Evolutionary conservation across 2,329 filamentous ascomycete species (phyloP).

Genomic region (Pyrenophora graminea): DNA sequence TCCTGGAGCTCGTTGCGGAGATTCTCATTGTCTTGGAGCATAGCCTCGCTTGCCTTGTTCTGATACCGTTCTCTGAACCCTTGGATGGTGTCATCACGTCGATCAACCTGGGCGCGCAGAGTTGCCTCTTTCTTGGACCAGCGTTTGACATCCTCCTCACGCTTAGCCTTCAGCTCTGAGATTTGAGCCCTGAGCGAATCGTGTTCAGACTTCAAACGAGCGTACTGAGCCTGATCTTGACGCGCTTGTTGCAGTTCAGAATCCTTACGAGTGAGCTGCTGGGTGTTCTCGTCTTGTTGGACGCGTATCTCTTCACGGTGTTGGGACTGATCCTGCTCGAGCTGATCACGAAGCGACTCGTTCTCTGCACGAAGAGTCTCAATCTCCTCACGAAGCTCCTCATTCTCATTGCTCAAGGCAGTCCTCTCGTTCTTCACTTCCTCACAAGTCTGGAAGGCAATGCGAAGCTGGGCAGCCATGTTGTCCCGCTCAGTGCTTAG

Average conservation of each 20-base stretch:
- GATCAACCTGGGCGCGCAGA: slow-evolving; percentile 39
- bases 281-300: slow-evolving; percentile 45
- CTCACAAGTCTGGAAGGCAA: slow-evolving; percentile 63
- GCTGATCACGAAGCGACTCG: slow-evolving; percentile 39
- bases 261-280: slow-evolving; percentile 40
- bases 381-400: slow-evolving; percentile 43
- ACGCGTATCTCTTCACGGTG: slow-evolving; percentile 44
- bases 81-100: slow-evolving; percentile 47
- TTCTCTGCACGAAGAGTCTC: slow-evolving; percentile 43
- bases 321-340: slow-evolving; percentile 40
- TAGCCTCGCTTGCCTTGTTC: slow-evolving; percentile 45
- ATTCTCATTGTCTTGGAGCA: slow-evolving; percentile 48
- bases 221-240: slow-evolving; percentile 44
- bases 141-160: slow-evolving; percentile 57
- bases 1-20: slow-evolving; percentile 47
- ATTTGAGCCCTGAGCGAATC: slow-evolving; percentile 72
- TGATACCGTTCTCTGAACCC: slow-evolving; percentile 44
- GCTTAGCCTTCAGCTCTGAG: slow-evolving; percentile 71
- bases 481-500: slow-evolving; percentile 68
- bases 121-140: slow-evolving; percentile 41
- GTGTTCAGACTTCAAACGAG: slow-evolving; percentile 72
- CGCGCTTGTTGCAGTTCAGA: slow-evolving; percentile 42
- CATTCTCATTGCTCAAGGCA: slow-evolving; percentile 42
- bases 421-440: slow-evolving; percentile 54
- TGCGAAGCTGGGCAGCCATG: slow-evolving; percentile 64